Evolutionary conservation across 2,329 filamentous ascomycete species (phyloP), one percentile per base, ranked within the genome.

Genomic region (Penicillium verrucosum): DNA sequence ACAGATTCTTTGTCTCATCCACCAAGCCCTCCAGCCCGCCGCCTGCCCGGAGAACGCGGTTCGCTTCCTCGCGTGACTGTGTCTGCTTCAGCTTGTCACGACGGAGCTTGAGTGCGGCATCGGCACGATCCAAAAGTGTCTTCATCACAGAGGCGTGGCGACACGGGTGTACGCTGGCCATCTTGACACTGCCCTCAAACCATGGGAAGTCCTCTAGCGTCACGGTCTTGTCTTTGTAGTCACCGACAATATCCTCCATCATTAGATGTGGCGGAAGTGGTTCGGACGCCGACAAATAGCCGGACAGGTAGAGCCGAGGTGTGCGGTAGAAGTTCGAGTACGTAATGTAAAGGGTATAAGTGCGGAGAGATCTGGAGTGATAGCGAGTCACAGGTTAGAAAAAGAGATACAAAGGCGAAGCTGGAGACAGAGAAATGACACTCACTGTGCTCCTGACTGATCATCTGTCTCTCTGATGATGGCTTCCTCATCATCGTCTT

Each of bases 121-220:
- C 93, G 45, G 94, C 94, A 36, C 94, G 90, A 75, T 97, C 94
- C 38, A 99, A 87, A 5, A 99, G 85, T 23, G 90, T 90, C 78
- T 97, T 99, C 94, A 99, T 99, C 66, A 99, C 94, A 29, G 89
- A 89, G 10, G 94, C 94, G 73, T 99, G 94, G 73, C 94, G 95
- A 84, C 94, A 99, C 4, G 94, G 94, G 71, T 99, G 94, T 14
- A 99, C 90, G 32, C 89, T 94, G 34, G 93, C 94, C 85, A 97
- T 99, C 80, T 97, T 96, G 72, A 97, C 86, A 66, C 87, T 88
- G 70, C 90, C 88, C 63, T 90, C 89, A 73, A 95, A 94, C 80
- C 96, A 97, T 45, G 91, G 92, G 72, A 99, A 99, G 75, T 97
- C 92, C 73, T 99, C 94, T 57, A 97, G 86, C 1, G 94, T 99